Conservation (phyloP, 257 asterid genomes). For the Jaltomata sinuosa region DNA sequence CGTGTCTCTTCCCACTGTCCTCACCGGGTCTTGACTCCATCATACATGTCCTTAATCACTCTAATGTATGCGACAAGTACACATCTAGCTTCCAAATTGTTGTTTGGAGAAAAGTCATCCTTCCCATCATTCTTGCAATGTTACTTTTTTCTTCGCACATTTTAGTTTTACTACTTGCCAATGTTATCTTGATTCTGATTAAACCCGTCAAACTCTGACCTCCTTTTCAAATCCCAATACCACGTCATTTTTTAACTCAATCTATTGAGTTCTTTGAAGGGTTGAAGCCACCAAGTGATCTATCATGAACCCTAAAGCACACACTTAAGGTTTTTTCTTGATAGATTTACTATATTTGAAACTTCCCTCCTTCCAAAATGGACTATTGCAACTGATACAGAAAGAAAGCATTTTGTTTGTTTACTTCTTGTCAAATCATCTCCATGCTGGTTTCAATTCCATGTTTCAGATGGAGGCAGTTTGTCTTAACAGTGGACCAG, state of each 20-base stretch:
- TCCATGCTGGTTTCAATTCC: not conserved
- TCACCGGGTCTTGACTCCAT: not conserved
- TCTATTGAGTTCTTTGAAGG: not conserved
- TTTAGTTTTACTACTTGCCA: not conserved
- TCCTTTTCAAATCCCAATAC: not conserved
- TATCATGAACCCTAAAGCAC: not conserved
- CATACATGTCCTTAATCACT: not conserved
- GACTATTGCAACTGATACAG: not conserved
- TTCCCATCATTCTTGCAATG: not conserved
- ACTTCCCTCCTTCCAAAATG: not conserved
- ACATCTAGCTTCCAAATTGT: not conserved
- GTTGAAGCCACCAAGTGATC: not conserved
- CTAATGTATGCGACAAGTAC: not conserved
- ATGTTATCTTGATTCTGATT: not conserved
- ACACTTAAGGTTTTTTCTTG: not conserved
- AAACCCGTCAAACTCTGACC: not conserved
- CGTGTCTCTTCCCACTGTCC: not conserved
- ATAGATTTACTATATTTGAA: not conserved
- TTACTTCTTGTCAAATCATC: not conserved
- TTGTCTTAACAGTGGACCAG: slow-evolving; percentile 41
- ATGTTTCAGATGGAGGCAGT: slow-evolving; percentile 45
- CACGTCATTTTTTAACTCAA: not conserved
- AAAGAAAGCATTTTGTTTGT: not conserved
- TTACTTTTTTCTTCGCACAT: not conserved
- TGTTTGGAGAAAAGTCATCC: not conserved